Evolutionary conservation across 2,329 filamentous ascomycete genomes (phyloP).

Genomic region (Penicillium sp.): DNA sequence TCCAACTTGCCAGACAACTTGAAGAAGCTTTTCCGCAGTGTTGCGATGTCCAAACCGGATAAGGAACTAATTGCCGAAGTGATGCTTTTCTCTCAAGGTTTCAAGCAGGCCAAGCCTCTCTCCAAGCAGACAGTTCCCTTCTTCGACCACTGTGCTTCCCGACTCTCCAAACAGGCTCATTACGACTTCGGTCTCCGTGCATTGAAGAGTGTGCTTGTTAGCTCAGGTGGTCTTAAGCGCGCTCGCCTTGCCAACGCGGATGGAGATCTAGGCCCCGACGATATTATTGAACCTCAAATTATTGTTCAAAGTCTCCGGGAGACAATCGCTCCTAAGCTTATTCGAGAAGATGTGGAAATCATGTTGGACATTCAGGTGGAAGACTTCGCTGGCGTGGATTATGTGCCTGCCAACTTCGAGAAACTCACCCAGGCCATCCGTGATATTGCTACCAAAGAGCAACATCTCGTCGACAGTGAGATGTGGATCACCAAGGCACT

Average conservation of each 20-base stretch:
- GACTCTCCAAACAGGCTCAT: conserved; percentile 92
- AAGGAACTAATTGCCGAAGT: conserved; percentile 99
- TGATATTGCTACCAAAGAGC: conserved; percentile 71
- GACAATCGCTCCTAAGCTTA: conserved; percentile 96
- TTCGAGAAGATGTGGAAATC: conserved; percentile 84
- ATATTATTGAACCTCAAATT: conserved; percentile 88
- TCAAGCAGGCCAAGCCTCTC: conserved; percentile 90
- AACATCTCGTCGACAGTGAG: conserved; percentile 85
- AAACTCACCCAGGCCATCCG: conserved; percentile 78
- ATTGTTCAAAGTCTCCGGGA: conserved; percentile 98
- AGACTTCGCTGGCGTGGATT: conserved; percentile 90
- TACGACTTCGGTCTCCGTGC: conserved; percentile 99
- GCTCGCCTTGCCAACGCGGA: conserved; percentile 65
- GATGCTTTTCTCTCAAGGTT: conserved; percentile 99
- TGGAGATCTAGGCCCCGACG: conserved; percentile 62
- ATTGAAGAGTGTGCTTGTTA: conserved; percentile 96
- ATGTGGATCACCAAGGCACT: conserved; percentile 97
- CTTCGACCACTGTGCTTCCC: conserved; percentile 83
- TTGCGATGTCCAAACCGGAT: conserved; percentile 99
- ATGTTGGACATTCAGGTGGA: conserved; percentile 80
- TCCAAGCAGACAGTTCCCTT: conserved; percentile 97
- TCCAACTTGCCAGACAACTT: conserved; percentile 98
- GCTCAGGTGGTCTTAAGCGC: conserved; percentile 90
- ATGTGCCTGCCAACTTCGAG: conserved; percentile 83
- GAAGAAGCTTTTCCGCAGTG: conserved; percentile 98